These are phyloP conservation scores for Arthrinium puccinioides DNA, from an alignment of 2,329 filamentous ascomycete species.

Conservation along the genomic window DNA sequence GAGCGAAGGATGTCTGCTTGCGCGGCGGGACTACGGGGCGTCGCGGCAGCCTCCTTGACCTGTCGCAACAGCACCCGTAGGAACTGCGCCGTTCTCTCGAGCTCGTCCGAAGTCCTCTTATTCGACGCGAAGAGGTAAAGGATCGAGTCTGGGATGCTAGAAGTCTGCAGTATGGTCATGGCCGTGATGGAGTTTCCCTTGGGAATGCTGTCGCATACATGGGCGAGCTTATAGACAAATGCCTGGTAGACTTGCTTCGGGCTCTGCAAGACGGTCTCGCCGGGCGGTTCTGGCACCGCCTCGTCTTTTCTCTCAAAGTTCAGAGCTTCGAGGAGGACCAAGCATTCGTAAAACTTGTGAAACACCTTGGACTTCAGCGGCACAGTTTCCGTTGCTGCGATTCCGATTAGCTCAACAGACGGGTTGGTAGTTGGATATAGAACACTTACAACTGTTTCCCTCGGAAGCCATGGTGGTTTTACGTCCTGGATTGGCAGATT, in stretches of 20 bases:
- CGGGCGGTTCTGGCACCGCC: neutral
- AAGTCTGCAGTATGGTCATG: conserved; percentile 2
- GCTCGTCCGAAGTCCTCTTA: neutral
- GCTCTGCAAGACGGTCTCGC: neutral
- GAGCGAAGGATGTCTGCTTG: neutral
- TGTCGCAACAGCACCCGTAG: neutral
- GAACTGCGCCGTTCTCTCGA: neutral
- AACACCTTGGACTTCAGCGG: no score
- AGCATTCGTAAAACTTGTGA: neutral
- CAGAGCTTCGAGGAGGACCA: neutral
- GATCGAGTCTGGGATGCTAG: no score
- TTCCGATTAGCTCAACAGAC: no score
- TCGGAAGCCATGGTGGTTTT: no score
- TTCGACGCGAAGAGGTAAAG: neutral
- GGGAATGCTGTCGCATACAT: conserved; percentile 6
- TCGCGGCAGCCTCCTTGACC: neutral
- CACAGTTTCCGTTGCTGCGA: no score
- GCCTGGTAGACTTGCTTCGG: neutral
- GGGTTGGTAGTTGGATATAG: no score
- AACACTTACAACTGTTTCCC: no score
- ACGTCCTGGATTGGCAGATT: no score
- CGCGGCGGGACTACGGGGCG: neutral
- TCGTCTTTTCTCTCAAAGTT: neutral
- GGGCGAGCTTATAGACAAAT: conserved; percentile 7
- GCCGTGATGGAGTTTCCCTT: conserved; percentile 6